phyloP scores from a whole-genome alignment of 179 eudicot species.

The Camellia oleifera region DNA sequence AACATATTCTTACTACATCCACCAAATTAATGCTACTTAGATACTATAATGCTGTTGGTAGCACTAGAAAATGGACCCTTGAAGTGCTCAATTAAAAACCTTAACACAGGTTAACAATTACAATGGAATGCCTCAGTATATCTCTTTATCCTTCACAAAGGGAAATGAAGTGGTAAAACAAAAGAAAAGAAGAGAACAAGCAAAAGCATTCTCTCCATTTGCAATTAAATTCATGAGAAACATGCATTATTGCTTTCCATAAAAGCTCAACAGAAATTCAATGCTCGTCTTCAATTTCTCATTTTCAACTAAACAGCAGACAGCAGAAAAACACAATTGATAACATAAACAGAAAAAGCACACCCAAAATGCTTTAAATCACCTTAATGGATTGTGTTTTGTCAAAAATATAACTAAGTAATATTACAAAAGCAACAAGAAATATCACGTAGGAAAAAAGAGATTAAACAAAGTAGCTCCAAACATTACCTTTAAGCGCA shows the following conservation, averaged over 20 bases:
- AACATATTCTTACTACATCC: background rate
- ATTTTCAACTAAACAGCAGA: background rate
- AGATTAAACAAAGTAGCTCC: constrained; percentile 9
- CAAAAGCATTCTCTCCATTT: background rate
- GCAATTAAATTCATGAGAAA: background rate
- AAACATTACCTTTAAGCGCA: constrained; percentile 71
- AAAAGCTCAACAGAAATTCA: background rate
- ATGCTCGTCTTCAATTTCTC: background rate
- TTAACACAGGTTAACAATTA: background rate
- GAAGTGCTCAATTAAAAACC: background rate
- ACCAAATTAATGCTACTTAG: background rate
- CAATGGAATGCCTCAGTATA: background rate
- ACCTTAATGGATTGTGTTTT: background rate
- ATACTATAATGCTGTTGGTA: background rate
- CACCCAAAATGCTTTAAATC: background rate
- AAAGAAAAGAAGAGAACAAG: background rate
- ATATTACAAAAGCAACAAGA: background rate
- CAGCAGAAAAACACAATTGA: background rate
- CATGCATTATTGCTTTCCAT: background rate
- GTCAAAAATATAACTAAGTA: background rate
- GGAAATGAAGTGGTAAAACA: background rate
- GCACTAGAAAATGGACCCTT: background rate
- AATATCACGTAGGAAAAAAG: background rate
- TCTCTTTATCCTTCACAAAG: constrained; percentile 7
- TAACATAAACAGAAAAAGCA: background rate